Evolutionary conservation across 1,284 basidiomycete genomes (phyloP).

Genomic region (Rhodofomes roseus): DNA sequence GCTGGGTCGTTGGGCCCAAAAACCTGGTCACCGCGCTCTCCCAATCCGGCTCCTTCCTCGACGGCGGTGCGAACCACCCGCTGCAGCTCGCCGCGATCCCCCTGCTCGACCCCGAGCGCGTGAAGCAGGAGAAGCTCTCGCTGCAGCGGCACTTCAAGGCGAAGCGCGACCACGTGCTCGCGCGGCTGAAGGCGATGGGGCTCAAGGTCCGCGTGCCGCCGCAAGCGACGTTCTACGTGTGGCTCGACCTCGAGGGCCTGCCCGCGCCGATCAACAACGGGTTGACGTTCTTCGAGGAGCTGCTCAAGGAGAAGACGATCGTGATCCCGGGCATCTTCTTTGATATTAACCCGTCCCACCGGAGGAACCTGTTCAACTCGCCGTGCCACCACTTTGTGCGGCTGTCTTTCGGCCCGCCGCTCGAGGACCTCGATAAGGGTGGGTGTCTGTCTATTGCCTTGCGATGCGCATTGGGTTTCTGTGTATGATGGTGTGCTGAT

Average conservation of each 20-base stretch:
- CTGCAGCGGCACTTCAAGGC: conserved; percentile 86
- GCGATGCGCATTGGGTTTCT: conserved; percentile 2
- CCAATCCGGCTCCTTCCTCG: conserved; percentile 86
- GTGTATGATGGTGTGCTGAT: conserved; percentile 1
- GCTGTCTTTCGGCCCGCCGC: conserved; percentile 83
- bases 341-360: conserved; percentile 83
- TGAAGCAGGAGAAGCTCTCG: conserved; percentile 72
- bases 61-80: conserved; percentile 88
- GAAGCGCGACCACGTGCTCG: conserved; percentile 88
- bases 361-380: conserved; percentile 84
- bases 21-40: conserved; percentile 83
- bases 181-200: conserved; percentile 74
- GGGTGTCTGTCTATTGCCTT: conserved; percentile 13
- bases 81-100: conserved; percentile 85
- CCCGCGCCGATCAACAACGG: conserved; percentile 85
- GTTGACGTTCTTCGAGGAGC: conserved; percentile 93
- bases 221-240: conserved; percentile 84
- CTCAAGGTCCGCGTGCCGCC: conserved; percentile 77
- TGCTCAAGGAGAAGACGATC: conserved; percentile 87
- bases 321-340: conserved; percentile 92
- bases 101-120: conserved; percentile 69
- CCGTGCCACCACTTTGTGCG: conserved; percentile 90
- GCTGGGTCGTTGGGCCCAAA: conserved; percentile 96
- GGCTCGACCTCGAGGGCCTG: conserved; percentile 80
- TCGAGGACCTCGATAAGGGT: conserved; percentile 82